Conservation (phyloP, 768 basidiomycete species). For the Galerina marginata region DNA sequence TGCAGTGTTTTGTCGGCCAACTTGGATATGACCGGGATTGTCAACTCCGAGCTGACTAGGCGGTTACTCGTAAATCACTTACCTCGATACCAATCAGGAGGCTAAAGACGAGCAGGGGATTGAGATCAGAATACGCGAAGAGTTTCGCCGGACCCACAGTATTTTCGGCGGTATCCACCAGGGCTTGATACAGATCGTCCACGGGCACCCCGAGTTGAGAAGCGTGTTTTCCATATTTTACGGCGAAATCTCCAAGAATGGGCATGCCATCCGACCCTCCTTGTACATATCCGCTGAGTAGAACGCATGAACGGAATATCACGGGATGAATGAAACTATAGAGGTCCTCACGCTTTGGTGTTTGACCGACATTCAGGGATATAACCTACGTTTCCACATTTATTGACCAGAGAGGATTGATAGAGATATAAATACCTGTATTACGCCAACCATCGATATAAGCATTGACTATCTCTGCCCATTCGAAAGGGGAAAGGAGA, state of each 20-base stretch:
- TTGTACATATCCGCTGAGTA: slow-evolving; percentile 50
- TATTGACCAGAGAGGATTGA: too few relatives aligned
- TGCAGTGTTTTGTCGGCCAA: slow-evolving; percentile 56
- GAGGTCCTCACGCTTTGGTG: slow-evolving; percentile 45
- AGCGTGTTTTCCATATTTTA: slow-evolving; percentile 47
- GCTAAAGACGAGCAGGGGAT: slow-evolving; percentile 29
- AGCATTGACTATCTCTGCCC: slow-evolving; percentile 52
- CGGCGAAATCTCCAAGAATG: slow-evolving; percentile 56
- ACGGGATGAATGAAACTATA: not conserved
- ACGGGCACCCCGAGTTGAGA: slow-evolving; percentile 45
- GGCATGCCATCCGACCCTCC: slow-evolving; percentile 58
- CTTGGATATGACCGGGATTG: slow-evolving; percentile 19
- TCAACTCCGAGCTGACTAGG: not conserved
- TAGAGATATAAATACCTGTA: slow-evolving; percentile 34
- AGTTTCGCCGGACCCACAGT: slow-evolving; percentile 37
- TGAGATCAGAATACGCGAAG: not conserved
- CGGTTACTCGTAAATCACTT: not conserved
- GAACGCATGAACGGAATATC: not conserved
- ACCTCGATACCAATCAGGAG: slow-evolving; percentile 57
- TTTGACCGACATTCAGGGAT: slow-evolving; percentile 58
- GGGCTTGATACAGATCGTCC: slow-evolving; percentile 53
- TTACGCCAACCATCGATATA: slow-evolving; percentile 58
- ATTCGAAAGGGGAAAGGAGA: slow-evolving; percentile 47
- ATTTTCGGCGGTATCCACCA: slow-evolving; percentile 57
- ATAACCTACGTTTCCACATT: slow-evolving; percentile 34